These are phyloP conservation scores for Eucalyptus erythrocorys DNA, from an alignment of 345 rosid species.

Conservation along the genomic window DNA sequence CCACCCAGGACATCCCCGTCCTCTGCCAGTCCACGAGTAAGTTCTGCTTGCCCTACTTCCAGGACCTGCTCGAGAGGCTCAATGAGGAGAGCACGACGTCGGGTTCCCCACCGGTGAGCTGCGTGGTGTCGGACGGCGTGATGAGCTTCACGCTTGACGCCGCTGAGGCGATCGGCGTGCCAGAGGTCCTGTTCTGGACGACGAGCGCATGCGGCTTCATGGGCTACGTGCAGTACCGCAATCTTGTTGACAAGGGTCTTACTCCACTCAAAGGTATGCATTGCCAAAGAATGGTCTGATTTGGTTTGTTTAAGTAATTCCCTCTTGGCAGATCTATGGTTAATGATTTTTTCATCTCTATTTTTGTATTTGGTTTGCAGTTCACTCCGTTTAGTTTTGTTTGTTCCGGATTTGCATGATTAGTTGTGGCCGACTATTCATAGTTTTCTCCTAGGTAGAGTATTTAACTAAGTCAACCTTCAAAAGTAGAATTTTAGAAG, in stretches of 20 bases:
- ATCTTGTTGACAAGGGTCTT: constrained; percentile 20
- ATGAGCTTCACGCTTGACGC: constrained; percentile 34
- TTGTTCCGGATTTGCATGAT: neutral
- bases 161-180: constrained; percentile 24
- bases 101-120: constrained; percentile 15
- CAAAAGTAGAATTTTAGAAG: neutral
- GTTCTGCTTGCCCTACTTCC: constrained; percentile 18
- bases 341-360: neutral
- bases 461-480: neutral
- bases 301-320: neutral
- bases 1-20: constrained; percentile 33
- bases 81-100: neutral
- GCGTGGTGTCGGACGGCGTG: constrained; percentile 23
- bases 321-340: neutral
- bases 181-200: constrained; percentile 14
- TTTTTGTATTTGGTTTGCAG: neutral
- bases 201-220: constrained; percentile 29
- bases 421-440: neutral
- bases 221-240: constrained; percentile 7
- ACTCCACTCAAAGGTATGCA: constrained; percentile 30
- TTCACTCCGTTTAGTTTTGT: neutral
- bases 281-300: neutral
- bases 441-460: neutral
- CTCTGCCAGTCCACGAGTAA: constrained; percentile 19
- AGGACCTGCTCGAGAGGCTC: constrained; percentile 13